Evolutionary conservation across 2,329 filamentous ascomycete genomes (phyloP).

Genomic region (Trematosphaeria pertusa): DNA sequence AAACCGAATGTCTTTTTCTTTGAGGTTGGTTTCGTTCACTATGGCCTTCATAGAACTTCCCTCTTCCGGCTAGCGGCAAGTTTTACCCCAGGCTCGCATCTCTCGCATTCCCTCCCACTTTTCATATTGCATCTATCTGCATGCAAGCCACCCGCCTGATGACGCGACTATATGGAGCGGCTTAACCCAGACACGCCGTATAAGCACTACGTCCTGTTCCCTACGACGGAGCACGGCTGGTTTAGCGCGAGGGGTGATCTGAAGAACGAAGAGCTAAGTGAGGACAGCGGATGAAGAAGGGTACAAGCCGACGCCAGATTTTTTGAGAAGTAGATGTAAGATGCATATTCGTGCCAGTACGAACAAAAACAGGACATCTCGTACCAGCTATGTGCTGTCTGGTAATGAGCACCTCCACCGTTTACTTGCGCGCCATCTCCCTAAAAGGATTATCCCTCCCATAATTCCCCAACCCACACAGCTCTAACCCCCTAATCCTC

Average conservation of each 20-base stretch:
- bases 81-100: neutral
- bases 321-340: neutral
- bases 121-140: neutral
- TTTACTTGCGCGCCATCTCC: neutral
- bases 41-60: too few species aligned
- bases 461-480: neutral
- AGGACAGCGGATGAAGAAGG: neutral
- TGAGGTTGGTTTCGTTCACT: too few species aligned
- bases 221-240: slow-evolving; percentile 2
- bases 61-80: neutral
- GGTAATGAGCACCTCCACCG: neutral
- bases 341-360: too few species aligned
- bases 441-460: neutral
- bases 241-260: slow-evolving; percentile 1
- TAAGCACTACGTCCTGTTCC: neutral
- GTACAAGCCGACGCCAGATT: neutral
- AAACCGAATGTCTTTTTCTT: too few species aligned
- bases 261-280: neutral
- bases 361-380: too few species aligned
- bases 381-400: too few species aligned
- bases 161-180: neutral
- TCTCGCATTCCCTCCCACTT: neutral
- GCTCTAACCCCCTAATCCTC: neutral
- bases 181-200: neutral
- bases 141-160: neutral